phyloP scores from a whole-genome alignment of 2,329 filamentous ascomycete genomes.

The Zelopaecilomyces penicillatus region DNA sequence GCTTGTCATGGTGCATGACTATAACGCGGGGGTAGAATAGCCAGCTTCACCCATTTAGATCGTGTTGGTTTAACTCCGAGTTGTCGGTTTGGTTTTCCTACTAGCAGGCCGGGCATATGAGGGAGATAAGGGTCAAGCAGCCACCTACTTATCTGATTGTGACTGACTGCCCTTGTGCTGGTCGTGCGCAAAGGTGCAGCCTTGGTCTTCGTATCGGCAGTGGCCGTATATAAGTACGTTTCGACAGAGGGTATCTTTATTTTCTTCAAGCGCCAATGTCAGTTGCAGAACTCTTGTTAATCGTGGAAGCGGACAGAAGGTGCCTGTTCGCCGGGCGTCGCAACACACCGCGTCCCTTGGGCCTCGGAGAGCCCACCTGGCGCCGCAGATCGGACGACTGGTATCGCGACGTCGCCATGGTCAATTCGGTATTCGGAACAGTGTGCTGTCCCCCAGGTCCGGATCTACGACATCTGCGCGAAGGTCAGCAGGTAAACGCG shows the following conservation, averaged over 20 bases:
- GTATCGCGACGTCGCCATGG: constrained; percentile 40
- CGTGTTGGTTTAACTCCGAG: no score
- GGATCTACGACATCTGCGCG: constrained; percentile 34
- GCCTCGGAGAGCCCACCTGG: constrained; percentile 47
- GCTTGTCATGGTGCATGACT: no score
- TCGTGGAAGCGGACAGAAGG: neutral
- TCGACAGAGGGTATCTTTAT: constrained; percentile 83
- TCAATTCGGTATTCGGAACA: constrained; percentile 21
- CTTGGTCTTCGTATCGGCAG: constrained; percentile 85
- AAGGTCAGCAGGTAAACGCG: constrained; percentile 12
- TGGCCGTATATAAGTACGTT: constrained; percentile 91
- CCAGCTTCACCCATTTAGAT: no score
- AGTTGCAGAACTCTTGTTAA: neutral
- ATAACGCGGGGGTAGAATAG: no score
- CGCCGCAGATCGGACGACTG: constrained; percentile 39
- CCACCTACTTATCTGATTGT: constrained; percentile 43
- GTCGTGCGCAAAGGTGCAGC: constrained; percentile 86
- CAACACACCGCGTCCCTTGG: constrained; percentile 46
- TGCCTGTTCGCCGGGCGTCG: neutral
- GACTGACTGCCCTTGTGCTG: constrained; percentile 46
- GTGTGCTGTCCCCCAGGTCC: constrained; percentile 25
- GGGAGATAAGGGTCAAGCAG: neutral
- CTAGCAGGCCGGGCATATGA: no score
- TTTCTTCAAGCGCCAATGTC: constrained; percentile 41
- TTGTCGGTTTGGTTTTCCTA: no score